Base-by-base conservation (phyloP, 495 filamentous ascomycete genomes). In the Trypethelium eluteriae region DNA sequence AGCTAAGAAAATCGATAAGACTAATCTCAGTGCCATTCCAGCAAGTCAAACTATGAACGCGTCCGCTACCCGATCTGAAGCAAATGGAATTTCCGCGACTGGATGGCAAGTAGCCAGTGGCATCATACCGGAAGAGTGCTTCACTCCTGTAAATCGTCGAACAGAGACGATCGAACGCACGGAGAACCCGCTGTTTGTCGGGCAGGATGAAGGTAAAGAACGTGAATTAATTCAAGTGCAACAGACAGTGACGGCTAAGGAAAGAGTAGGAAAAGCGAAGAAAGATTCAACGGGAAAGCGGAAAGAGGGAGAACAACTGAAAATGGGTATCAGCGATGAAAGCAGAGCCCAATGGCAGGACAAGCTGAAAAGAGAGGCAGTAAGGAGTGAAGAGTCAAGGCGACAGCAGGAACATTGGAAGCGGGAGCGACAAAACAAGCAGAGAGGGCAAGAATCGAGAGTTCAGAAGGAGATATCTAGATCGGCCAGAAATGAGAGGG, bases 101-200 rank as follows among this genome's bases (percentile, higher is more conserved):
- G 49, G 49, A 25, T 53, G 49, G 49, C 11, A 53, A n/a, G 2
- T 53, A 53, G 11, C 12, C n/a, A 14, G n/a, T 14, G 49, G n/a
- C 49, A 53, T 53, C 49, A 53, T 53, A 14, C 53, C 53, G 7
- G 36, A 34, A 59, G 53, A 59, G 5, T 59, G 53, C 32, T 53
- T 53, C 53, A 35, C 53, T 35, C 6, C 53, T 9, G 53, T 36
- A 10, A 59, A 36, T 10, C 18, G 14, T 59, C 25, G 6, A 35
- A 36, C 7, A 34, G 53, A 59, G 7, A 36, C 32, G 5, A 59
- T 36, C 7, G 32, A 34, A 59, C 53, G 32, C 18, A 59, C 36
- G 18, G 36, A 59, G 25, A 59, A 36, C 6, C 25, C 5, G 36
- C 5, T 59, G 53, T 59, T 59, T 18, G 32, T 59, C 7, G 18